Conservation (phyloP, 257 asterid species). For the Hygrophila difformis region DNA sequence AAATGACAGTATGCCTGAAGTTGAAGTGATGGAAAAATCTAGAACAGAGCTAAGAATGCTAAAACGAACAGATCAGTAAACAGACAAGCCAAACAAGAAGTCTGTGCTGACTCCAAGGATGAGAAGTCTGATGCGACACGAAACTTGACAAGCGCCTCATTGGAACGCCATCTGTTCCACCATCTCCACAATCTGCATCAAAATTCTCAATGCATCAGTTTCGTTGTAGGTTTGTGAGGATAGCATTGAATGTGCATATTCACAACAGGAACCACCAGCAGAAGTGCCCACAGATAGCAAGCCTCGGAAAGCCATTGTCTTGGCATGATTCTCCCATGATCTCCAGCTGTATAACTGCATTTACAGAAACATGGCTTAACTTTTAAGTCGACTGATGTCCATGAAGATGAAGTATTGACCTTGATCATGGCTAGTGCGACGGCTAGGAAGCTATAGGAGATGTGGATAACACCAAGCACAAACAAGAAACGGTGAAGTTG, state of each 20-base stretch:
- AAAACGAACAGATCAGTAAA: too few relatives aligned
- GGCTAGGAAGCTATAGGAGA: constrained; percentile 69
- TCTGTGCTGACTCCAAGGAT: constrained; percentile 85
- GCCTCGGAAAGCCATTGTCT: constrained; percentile 65
- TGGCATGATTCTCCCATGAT: constrained; percentile 81
- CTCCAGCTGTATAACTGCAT: constrained; percentile 88
- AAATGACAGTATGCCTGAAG: too few relatives aligned
- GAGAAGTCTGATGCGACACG: constrained; percentile 59
- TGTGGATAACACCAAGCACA: constrained; percentile 77
- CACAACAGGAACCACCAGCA: constrained; percentile 21
- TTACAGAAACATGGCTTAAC: background rate
- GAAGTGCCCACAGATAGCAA: constrained; percentile 32
- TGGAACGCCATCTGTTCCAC: constrained; percentile 20
- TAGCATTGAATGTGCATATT: background rate
- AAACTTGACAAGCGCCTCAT: constrained; percentile 66
- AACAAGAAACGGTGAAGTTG: constrained; percentile 91
- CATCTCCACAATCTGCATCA: background rate
- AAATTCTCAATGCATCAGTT: background rate
- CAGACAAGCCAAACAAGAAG: constrained; percentile 97
- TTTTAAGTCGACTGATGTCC: constrained; percentile 3
- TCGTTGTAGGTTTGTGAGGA: background rate
- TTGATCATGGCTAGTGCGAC: constrained; percentile 81
- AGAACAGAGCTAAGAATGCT: too few relatives aligned
- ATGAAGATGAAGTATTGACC: constrained; percentile 31
- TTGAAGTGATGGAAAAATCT: too few relatives aligned